Evolutionary conservation across 1,284 basidiomycete genomes (phyloP).

Genomic region (Anthracocystis setariae): DNA sequence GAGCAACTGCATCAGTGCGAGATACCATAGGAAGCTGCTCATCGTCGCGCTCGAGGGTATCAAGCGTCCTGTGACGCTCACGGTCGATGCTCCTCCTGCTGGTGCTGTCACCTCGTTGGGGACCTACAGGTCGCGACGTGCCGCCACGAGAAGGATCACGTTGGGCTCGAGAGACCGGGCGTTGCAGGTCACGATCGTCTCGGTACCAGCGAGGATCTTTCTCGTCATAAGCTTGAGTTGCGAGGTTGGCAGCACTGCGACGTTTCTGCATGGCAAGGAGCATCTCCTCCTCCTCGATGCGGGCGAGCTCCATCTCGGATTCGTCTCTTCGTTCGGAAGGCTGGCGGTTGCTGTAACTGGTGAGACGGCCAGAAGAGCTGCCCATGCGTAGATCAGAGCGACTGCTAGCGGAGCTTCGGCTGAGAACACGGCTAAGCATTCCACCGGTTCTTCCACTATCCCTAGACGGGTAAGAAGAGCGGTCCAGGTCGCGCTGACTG

Average conservation of each 20-base stretch:
- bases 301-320: constrained; percentile 30
- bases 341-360: constrained; percentile 29
- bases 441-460: constrained; percentile 17
- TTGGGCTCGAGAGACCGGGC: constrained; percentile 6
- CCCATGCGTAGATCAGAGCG: constrained; percentile 19
- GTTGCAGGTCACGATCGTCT: constrained; percentile 25
- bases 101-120: constrained; percentile 27
- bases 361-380: constrained; percentile 22
- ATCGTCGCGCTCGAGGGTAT: constrained; percentile 26
- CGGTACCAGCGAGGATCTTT: constrained; percentile 43
- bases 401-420: constrained; percentile 24
- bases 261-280: constrained; percentile 40
- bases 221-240: constrained; percentile 26
- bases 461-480: constrained; percentile 9
- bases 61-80: constrained; percentile 34
- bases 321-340: constrained; percentile 29
- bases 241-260: constrained; percentile 33
- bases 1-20: constrained; percentile 26
- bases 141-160: background rate
- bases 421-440: constrained; percentile 36
- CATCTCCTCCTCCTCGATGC: constrained; percentile 50
- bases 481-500: constrained; percentile 5
- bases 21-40: constrained; percentile 25
- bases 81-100: constrained; percentile 40
- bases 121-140: constrained; percentile 2